Percentiles rank a stretch among this genome's conserved stretches.
These are phyloP conservation scores for Quercus alba DNA, from an alignment of 306 rosid genomes.

Conservation along the genomic window DNA sequence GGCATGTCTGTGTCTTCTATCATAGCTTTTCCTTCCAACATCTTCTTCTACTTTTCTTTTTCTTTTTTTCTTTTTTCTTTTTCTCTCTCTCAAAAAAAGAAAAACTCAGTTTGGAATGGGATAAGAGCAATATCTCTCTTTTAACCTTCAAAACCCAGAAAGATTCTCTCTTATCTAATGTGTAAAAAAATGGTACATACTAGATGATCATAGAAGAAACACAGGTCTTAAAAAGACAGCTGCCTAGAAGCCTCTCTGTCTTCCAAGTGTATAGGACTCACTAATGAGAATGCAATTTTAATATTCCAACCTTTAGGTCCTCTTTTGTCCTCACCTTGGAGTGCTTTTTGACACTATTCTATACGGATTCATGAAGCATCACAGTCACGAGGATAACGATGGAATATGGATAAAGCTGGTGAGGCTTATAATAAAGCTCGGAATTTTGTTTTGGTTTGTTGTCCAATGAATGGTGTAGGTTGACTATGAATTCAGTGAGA, in stretches of 20 bases:
- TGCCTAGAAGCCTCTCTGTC: background rate
- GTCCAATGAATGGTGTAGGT: background rate
- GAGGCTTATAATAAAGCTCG: background rate
- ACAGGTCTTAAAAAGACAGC: conserved; percentile 3
- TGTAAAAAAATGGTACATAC: background rate
- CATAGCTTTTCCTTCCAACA: conserved; percentile 96
- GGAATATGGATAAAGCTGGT: background rate
- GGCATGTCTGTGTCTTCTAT: conserved; percentile 92
- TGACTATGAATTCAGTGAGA: background rate
- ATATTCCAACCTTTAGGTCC: conserved; percentile 19
- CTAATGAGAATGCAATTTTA: background rate
- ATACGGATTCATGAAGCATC: background rate
- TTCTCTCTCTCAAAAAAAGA: background rate
- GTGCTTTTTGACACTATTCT: conserved; percentile 8
- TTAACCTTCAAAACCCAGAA: conserved; percentile 14
- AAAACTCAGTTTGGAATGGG: background rate
- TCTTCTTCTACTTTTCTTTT: background rate
- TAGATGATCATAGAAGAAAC: background rate
- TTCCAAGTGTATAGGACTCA: conserved; percentile 29
- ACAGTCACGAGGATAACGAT: conserved; percentile 12
- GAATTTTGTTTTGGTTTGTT: background rate
- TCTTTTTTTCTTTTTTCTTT: fast-evolving
- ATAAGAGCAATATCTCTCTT: background rate
- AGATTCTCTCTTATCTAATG: conserved; percentile 11
- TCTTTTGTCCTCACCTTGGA: conserved; percentile 22